Base-by-base conservation (phyloP, 2,329 filamentous ascomycete genomes). In the Fusarium papillatum region DNA sequence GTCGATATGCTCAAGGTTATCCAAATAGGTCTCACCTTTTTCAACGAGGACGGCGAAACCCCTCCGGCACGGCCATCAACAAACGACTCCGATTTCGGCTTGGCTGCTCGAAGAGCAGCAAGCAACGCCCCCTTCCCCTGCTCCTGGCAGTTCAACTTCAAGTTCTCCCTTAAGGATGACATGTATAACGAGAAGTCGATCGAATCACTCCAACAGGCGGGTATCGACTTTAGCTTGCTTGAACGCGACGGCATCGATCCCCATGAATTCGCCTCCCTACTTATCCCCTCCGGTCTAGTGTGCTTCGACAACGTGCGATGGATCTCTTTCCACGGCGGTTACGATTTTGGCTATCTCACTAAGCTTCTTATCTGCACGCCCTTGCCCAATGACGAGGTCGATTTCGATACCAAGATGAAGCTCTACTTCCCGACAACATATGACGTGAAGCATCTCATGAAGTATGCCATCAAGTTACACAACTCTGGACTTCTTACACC, bases 111-210 rank as follows among this genome's bases (percentile, higher is more conserved):
- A 73, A 84, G 86, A 73, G 83, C 84, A 29, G 84, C 83, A 24
- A 83, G 76, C 62, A 87, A 84, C 71, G 84, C 82, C 22, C 89
- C 90, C 61, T 92, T 95, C 70, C 96, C 95, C 19, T 97, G 94
- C 82, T 97, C 96, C 22, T 99, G 97, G 97, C 96, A 98, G 79
- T 99, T 99, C 89, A 98, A 99, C 88, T 99, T 99, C 86, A 94
- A 96, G 79, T 99, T 98, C 84, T 97, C 95, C 2, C 89, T 98
- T 13, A 94, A 97, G 77, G 92, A 96, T 46, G 97, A 99, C 85
- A 99, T 99, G 97, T 98, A 97, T 86, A 97, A 97, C 75, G 94
- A 98, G 82, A 94, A 95, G 69, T 98, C 95, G 19, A 98, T 98
- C 77, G 94, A 97, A 76, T 95, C 98, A 79, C 90, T 98, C 24